phyloP scores from a whole-genome alignment of 108 stramenopile genomes.

The Chaetoceros tenuissimus region DNA sequence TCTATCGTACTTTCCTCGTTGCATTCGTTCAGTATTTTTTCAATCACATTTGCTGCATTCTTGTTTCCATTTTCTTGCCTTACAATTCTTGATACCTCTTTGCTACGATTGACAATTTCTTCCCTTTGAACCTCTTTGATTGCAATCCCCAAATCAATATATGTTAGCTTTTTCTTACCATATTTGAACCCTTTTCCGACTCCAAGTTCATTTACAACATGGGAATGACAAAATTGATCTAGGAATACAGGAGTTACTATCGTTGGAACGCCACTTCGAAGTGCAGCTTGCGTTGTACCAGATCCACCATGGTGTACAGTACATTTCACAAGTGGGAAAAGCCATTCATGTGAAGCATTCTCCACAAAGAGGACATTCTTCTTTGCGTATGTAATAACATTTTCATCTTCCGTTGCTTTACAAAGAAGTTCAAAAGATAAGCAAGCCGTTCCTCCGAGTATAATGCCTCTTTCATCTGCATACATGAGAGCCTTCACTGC shows the following conservation, averaged over 20 bases:
- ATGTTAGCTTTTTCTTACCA: too few species aligned
- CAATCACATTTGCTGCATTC: too few species aligned
- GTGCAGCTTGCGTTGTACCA: constrained; percentile 13
- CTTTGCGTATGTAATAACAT: constrained; percentile 1
- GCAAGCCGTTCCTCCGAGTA: background rate
- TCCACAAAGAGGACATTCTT: background rate
- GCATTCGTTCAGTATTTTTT: too few species aligned
- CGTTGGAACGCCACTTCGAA: constrained; percentile 20
- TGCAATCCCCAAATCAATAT: too few species aligned
- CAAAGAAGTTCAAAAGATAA: constrained; percentile 11
- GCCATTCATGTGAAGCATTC: constrained; percentile 10
- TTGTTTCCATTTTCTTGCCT: too few species aligned
- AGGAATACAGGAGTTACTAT: constrained; percentile 17
- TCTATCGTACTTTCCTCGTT: too few species aligned
- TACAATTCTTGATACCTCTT: too few species aligned
- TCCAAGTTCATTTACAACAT: too few species aligned
- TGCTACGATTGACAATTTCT: too few species aligned
- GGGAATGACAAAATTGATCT: constrained; percentile 27
- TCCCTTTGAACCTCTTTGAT: too few species aligned
- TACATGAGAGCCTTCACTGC: background rate
- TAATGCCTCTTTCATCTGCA: too few species aligned
- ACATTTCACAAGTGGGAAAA: constrained; percentile 18
- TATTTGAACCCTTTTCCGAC: too few species aligned
- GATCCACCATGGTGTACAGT: constrained; percentile 25
- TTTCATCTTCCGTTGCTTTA: background rate